Percentiles rank a stretch among this genome's conserved stretches.
These are phyloP conservation scores for Sphaerobolus stellatus DNA, from an alignment of 1,284 basidiomycete species.

Conservation along the genomic window DNA sequence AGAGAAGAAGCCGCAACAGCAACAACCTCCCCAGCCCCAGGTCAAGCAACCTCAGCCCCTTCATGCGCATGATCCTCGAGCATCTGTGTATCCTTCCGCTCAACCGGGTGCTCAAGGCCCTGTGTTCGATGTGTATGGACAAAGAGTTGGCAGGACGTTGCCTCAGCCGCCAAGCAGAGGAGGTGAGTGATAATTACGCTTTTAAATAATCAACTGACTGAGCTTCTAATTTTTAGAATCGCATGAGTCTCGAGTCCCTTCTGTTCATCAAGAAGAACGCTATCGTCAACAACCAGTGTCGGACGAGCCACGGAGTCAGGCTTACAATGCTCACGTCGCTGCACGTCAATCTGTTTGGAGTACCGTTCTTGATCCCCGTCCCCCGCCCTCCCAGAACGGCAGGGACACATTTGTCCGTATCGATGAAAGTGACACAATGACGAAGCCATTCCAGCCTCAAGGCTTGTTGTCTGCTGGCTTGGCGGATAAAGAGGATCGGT, in stretches of 20 bases:
- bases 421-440: constrained; percentile 75
- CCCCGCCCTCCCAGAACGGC: constrained; percentile 33
- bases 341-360: constrained; percentile 78
- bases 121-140: not conserved
- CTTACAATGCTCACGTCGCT: constrained; percentile 40
- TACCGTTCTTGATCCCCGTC: constrained; percentile 74
- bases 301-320: constrained; percentile 12
- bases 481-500: constrained; percentile 93
- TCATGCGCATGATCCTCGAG: constrained; percentile 24
- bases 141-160: not conserved
- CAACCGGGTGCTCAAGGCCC: constrained; percentile 5
- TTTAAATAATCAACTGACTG: not conserved
- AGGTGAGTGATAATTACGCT: constrained; percentile 2
- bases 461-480: constrained; percentile 92
- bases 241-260: constrained; percentile 32
- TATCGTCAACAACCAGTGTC: constrained; percentile 24
- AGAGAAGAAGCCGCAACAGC: constrained; percentile 62
- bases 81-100: constrained; percentile 24
- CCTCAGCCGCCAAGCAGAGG: constrained; percentile 7
- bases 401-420: constrained; percentile 82
- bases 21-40: constrained; percentile 38
- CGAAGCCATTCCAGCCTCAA: constrained; percentile 91
- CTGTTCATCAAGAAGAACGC: constrained; percentile 23
- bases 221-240: not conserved
- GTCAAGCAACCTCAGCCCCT: constrained; percentile 28